phyloP scores from a whole-genome alignment of 331 rosid genomes.

The Quercus tomentella region DNA sequence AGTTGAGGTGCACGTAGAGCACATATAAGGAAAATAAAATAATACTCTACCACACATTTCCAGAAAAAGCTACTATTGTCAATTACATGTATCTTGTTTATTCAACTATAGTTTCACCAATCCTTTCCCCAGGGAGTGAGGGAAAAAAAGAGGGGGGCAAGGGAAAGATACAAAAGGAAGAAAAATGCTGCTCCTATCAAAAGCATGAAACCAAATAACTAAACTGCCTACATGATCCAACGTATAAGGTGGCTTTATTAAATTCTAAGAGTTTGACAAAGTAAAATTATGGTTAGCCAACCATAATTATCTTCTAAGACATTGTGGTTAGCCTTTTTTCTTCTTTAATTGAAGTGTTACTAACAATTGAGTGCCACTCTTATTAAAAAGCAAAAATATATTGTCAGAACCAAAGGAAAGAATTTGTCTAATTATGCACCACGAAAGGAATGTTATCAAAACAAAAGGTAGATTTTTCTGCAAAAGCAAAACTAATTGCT shows the following conservation, averaged over 20 bases:
- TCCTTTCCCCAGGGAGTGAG: constrained; percentile 4
- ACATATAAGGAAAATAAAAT: not conserved
- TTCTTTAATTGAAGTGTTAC: no score
- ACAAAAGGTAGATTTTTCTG: not conserved
- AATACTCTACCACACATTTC: not conserved
- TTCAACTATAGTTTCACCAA: not conserved
- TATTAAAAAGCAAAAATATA: no score
- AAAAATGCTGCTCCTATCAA: not conserved
- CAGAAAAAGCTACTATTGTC: not conserved
- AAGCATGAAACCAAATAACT: not conserved
- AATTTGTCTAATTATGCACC: not conserved
- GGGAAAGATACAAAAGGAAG: not conserved
- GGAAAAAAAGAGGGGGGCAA: not conserved
- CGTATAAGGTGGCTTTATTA: not conserved
- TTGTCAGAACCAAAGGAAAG: not conserved
- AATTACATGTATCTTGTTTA: not conserved
- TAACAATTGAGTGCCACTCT: no score
- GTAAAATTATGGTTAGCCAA: no score
- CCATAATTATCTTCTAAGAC: no score
- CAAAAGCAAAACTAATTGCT: not conserved
- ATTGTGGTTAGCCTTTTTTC: no score
- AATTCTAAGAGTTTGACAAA: not conserved
- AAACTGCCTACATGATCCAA: not conserved
- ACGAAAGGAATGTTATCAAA: not conserved
- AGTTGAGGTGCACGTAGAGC: not conserved